Conservation (phyloP, 345 rosid genomes). For the Brassica carinata region DNA sequence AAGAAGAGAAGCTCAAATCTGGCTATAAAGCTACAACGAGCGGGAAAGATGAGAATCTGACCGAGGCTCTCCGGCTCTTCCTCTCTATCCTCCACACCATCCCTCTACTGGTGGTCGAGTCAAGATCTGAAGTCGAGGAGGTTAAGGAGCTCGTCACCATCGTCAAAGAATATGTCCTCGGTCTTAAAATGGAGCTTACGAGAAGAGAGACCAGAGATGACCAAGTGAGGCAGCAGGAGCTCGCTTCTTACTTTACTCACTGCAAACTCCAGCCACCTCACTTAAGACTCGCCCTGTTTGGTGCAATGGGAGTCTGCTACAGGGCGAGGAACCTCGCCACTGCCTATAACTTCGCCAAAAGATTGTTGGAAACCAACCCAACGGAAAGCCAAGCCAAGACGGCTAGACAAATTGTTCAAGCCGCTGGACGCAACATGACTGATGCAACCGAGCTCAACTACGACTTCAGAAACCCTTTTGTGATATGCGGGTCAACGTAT, state of each 20-base stretch:
- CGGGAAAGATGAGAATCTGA: slow-evolving; percentile 51
- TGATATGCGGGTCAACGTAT: slow-evolving; percentile 78
- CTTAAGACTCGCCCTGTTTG: slow-evolving; percentile 65
- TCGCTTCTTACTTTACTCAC: slow-evolving; percentile 41
- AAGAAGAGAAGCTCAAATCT: slow-evolving; percentile 79
- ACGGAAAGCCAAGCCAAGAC: slow-evolving; percentile 61
- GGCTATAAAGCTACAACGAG: slow-evolving; percentile 79
- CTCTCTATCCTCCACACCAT: slow-evolving; percentile 74
- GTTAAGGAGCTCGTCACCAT: slow-evolving; percentile 74
- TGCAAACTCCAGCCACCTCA: slow-evolving; percentile 79
- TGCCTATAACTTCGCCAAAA: slow-evolving; percentile 73
- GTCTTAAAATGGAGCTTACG: slow-evolving; percentile 72
- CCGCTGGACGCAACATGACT: slow-evolving; percentile 72
- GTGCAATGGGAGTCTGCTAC: slow-evolving; percentile 73
- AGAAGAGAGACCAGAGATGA: slow-evolving; percentile 69
- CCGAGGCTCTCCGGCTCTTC: slow-evolving; percentile 67
- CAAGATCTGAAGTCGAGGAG: slow-evolving; percentile 92
- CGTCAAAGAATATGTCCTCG: slow-evolving; percentile 75
- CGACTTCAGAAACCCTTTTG: slow-evolving; percentile 89
- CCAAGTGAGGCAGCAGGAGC: slow-evolving; percentile 71
- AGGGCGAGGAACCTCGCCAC: slow-evolving; percentile 72
- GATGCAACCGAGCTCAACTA: slow-evolving; percentile 66
- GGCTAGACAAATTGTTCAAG: slow-evolving; percentile 76
- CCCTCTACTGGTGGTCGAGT: slow-evolving; percentile 79
- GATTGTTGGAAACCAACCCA: slow-evolving; percentile 77